phyloP scores from a whole-genome alignment of 768 basidiomycete genomes.

The Tubosaeta brunneosetosa region DNA sequence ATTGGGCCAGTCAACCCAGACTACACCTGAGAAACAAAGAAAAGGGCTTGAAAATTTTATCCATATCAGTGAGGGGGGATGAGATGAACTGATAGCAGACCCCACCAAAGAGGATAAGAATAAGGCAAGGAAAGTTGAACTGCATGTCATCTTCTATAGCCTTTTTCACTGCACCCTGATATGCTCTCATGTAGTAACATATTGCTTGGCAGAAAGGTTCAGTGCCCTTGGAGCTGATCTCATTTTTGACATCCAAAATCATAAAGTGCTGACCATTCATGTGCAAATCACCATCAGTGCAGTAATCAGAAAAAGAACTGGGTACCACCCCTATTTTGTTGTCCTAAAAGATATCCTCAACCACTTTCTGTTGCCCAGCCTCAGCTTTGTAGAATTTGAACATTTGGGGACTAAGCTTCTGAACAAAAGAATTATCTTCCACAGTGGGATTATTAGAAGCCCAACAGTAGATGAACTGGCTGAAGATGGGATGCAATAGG shows the following conservation, averaged over 20 bases:
- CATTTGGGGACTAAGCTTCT: too few species aligned
- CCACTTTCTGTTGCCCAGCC: too few species aligned
- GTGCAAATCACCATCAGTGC: not conserved
- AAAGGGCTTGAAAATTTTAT: not conserved
- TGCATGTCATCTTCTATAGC: too few species aligned
- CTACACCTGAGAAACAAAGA: not conserved
- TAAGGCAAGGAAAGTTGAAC: not conserved
- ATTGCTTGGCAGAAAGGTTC: not conserved
- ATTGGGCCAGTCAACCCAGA: not conserved
- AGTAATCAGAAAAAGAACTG: not conserved
- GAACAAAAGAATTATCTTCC: too few species aligned
- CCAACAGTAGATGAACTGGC: not conserved
- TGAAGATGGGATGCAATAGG: not conserved
- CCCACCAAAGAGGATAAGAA: not conserved
- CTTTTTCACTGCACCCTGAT: not conserved
- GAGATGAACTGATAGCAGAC: not conserved
- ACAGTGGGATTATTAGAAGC: too few species aligned
- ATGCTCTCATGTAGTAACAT: not conserved
- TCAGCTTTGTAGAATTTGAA: too few species aligned
- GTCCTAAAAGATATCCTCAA: too few species aligned
- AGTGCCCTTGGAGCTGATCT: not conserved
- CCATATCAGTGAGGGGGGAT: not conserved
- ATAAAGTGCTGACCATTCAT: not conserved
- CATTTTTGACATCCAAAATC: not conserved
- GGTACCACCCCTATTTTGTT: not conserved